Conservation (phyloP, 2,329 filamentous ascomycete species). For the Gnomoniopsis sp. region DNA sequence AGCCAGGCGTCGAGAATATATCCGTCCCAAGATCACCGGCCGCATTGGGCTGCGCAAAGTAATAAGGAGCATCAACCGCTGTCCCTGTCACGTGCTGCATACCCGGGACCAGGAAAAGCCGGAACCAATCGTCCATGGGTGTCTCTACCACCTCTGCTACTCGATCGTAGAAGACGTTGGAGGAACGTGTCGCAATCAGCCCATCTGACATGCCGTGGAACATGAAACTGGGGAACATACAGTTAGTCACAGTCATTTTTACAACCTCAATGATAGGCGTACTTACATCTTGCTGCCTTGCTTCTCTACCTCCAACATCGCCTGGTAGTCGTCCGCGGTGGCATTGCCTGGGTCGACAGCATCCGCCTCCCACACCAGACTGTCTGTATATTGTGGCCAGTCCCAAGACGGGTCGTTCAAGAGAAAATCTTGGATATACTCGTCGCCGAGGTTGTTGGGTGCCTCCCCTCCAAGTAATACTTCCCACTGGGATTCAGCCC, state of each 20-base stretch:
- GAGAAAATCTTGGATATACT: conserved; percentile 27
- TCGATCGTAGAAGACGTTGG: conserved; percentile 30
- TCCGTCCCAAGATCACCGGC: conserved; percentile 23
- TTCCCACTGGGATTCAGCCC: conserved; percentile 36
- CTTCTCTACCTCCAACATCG: conserved; percentile 25
- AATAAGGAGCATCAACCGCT: conserved; percentile 31
- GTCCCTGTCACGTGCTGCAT: conserved; percentile 44
- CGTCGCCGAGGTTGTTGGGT: conserved; percentile 23
- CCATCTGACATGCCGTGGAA: conserved; percentile 40
- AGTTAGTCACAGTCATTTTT: neutral
- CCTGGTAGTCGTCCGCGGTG: conserved; percentile 26
- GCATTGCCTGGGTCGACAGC: conserved; percentile 26
- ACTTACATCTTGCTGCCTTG: conserved; percentile 35
- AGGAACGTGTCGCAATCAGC: conserved; percentile 29
- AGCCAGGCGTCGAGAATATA: conserved; percentile 33
- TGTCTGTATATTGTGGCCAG: conserved; percentile 28
- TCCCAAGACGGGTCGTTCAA: conserved; percentile 27
- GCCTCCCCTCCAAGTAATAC: conserved; percentile 20
- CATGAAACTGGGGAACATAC: conserved; percentile 23
- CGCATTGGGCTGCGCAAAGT: conserved; percentile 29
- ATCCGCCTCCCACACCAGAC: conserved; percentile 24
- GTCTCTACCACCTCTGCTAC: conserved; percentile 34
- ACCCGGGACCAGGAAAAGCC: conserved; percentile 48
- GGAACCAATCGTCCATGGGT: conserved; percentile 44
- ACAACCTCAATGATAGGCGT: neutral